phyloP scores from a whole-genome alignment of 805 yeast species.

The Candida vaughaniae region DNA sequence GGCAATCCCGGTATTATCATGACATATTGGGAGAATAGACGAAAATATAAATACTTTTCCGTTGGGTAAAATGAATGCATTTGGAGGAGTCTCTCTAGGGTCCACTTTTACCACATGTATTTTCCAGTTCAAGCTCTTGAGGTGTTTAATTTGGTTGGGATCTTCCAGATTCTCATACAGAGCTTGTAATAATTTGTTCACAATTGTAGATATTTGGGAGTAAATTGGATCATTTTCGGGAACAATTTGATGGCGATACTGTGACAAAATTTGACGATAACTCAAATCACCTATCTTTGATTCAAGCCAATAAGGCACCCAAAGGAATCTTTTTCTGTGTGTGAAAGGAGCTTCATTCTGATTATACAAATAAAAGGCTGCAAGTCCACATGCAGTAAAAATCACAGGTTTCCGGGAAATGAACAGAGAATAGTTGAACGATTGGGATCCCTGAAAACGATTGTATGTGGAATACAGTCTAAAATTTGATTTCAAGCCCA shows the following conservation, averaged over 20 bases:
- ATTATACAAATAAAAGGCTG: slow-evolving; percentile 33
- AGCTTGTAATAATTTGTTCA: slow-evolving; percentile 61
- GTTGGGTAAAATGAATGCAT: slow-evolving; percentile 94
- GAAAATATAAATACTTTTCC: slow-evolving; percentile 92
- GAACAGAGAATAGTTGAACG: slow-evolving; percentile 11
- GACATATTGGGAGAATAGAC: slow-evolving; percentile 73
- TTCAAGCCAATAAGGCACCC: slow-evolving; percentile 69
- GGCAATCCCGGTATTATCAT: slow-evolving; percentile 88
- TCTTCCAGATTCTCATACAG: slow-evolving; percentile 43
- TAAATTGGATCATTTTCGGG: slow-evolving; percentile 66
- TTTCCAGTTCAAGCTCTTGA: slow-evolving; percentile 60
- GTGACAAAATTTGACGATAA: slow-evolving; percentile 57
- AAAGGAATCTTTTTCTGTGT: slow-evolving; percentile 65
- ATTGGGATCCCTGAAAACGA: slow-evolving; percentile 21
- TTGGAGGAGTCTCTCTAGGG: slow-evolving; percentile 75
- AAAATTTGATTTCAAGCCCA: background rate
- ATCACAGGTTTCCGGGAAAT: slow-evolving; percentile 29
- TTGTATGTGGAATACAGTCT: slow-evolving; percentile 12
- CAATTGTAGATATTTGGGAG: slow-evolving; percentile 54
- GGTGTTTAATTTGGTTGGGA: slow-evolving; percentile 33
- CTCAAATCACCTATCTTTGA: slow-evolving; percentile 58
- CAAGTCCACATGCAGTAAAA: slow-evolving; percentile 27
- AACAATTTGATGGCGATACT: slow-evolving; percentile 53
- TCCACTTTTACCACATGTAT: slow-evolving; percentile 67
- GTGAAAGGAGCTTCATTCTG: slow-evolving; percentile 83